Percentiles rank a stretch among this genome's conserved stretches.
These are phyloP conservation scores for Pistacia vera DNA, from an alignment of 345 rosid species.

Conservation along the genomic window DNA sequence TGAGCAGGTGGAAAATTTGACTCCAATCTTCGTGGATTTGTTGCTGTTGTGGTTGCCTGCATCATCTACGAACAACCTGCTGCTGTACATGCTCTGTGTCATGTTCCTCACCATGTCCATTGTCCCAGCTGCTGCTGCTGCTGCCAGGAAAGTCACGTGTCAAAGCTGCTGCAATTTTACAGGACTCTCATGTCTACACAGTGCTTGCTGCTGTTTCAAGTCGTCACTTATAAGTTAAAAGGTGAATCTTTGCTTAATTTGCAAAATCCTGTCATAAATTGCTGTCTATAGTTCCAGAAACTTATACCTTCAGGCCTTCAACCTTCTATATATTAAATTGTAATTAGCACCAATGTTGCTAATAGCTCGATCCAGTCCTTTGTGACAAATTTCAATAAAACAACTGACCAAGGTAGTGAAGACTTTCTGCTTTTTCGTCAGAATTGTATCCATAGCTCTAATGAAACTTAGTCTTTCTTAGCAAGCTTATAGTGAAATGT, in stretches of 20 bases:
- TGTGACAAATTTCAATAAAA: slow-evolving; percentile 3
- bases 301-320: neutral
- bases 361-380: neutral
- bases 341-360: neutral
- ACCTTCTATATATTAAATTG: neutral
- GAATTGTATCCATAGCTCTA: neutral
- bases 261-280: slow-evolving; percentile 9
- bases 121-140: slow-evolving; percentile 8
- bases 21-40: slow-evolving; percentile 24
- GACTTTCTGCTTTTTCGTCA: neutral
- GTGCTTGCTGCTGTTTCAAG: slow-evolving; percentile 15
- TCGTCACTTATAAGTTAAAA: slow-evolving; percentile 9
- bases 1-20: slow-evolving; percentile 21
- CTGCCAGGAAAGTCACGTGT: neutral
- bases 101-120: neutral
- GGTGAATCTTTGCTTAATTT: slow-evolving; percentile 26
- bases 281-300: slow-evolving; percentile 19
- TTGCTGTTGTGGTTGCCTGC: slow-evolving; percentile 24
- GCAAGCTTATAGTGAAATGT: neutral
- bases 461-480: no score
- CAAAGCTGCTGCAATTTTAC: slow-evolving; percentile 13
- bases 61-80: slow-evolving; percentile 11
- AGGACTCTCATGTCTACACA: slow-evolving; percentile 15
- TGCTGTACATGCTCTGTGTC: neutral
- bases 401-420: neutral